A percentile compares a stretch with the other conserved stretches of the same genome.
phyloP scores from a whole-genome alignment of 345 rosid species.

The Populus nigra region DNA sequence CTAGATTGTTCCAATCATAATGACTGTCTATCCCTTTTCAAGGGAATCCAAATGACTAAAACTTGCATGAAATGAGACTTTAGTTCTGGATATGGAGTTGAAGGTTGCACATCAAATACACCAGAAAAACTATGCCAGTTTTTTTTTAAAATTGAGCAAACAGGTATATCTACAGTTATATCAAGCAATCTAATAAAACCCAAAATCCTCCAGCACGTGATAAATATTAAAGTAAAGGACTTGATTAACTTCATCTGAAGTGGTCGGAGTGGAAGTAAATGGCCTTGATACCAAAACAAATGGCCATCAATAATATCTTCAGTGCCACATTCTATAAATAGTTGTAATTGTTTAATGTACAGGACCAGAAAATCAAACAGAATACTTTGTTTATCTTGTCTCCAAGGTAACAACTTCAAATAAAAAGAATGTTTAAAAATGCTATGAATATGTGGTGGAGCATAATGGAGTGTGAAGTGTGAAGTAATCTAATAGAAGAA shows the following conservation, averaged over 20 bases:
- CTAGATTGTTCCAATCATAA: not conserved
- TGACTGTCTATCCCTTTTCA: not conserved
- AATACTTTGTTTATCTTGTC: not conserved
- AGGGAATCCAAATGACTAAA: not conserved
- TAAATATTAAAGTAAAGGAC: not conserved
- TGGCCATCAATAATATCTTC: not conserved
- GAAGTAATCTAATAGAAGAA: not conserved
- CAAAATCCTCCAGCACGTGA: not conserved
- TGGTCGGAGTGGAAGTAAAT: not conserved
- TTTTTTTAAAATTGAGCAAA: not conserved
- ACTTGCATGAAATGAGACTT: not conserved
- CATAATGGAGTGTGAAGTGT: not conserved
- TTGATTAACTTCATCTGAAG: not conserved
- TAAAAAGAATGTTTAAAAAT: not conserved
- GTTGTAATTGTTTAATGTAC: not conserved
- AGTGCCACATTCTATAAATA: not conserved
- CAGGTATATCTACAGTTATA: not conserved
- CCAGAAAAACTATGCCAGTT: not conserved
- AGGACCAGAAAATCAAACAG: not conserved
- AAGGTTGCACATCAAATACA: not conserved
- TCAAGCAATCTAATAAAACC: not conserved
- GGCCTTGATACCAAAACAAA: not conserved
- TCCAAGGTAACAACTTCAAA: not conserved
- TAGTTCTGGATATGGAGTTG: not conserved
- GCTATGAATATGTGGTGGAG: not conserved